phyloP scores from a whole-genome alignment of 2,329 filamentous ascomycete genomes.

The Xylaria sp. region DNA sequence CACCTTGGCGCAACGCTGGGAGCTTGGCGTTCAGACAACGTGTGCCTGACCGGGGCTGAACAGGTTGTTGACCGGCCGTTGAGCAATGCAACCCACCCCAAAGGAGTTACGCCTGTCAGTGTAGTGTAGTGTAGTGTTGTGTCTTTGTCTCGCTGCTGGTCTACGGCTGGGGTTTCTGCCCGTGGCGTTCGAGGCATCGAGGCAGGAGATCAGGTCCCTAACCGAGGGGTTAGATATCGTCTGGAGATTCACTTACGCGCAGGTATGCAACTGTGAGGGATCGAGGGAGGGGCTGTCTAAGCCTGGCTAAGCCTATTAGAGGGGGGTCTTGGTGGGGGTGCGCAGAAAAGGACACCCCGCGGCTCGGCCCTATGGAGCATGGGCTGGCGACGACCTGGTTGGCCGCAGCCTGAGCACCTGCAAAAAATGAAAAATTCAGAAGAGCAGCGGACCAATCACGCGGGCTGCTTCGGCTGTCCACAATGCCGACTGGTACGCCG shows the following conservation, averaged over 20 bases:
- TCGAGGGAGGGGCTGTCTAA: neutral
- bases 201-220: constrained; percentile 1
- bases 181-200: neutral
- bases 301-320: neutral
- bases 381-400: constrained; percentile 9
- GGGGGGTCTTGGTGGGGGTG: constrained; percentile 22
- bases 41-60: constrained; percentile 37
- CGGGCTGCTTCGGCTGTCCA: constrained; percentile 42
- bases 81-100: constrained; percentile 34
- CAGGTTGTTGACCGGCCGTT: constrained; percentile 33
- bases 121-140: neutral
- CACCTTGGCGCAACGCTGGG: constrained; percentile 30
- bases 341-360: constrained; percentile 40
- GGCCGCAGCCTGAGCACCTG: constrained; percentile 17
- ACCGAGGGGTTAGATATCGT: constrained; percentile 18
- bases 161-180: neutral
- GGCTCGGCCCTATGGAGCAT: constrained; percentile 36
- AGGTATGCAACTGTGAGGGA: constrained; percentile 19
- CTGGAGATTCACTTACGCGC: constrained; percentile 17
- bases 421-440: constrained; percentile 44
- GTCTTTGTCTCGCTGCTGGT: neutral
- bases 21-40: constrained; percentile 33
- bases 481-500: constrained; percentile 48
- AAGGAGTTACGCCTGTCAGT: constrained; percentile 1
- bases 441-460: constrained; percentile 40